A percentile compares a stretch with the other conserved stretches of the same genome.
Conservation (phyloP, 768 basidiomycete species). For the Lanmaoa rubissima region DNA sequence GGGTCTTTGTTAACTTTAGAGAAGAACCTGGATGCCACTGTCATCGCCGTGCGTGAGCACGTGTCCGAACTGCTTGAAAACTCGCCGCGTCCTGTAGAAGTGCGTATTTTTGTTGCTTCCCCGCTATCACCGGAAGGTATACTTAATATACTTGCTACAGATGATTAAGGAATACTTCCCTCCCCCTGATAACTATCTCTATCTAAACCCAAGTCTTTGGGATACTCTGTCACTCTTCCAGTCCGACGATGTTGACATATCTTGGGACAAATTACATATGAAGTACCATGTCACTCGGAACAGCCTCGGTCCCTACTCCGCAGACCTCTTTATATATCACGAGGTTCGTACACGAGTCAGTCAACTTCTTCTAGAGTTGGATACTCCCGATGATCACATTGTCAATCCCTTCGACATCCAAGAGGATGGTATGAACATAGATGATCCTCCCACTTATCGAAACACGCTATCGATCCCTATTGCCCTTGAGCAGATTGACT, state of each 20-base stretch:
- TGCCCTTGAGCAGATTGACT: conserved; percentile 47
- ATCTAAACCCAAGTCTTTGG: conserved; percentile 57
- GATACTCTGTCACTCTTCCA: conserved; percentile 43
- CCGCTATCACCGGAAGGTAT: neutral
- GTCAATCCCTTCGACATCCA: conserved; percentile 14
- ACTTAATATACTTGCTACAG: conserved; percentile 34
- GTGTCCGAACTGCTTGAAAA: conserved; percentile 60
- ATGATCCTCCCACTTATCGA: conserved; percentile 17
- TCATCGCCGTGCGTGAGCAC: conserved; percentile 73
- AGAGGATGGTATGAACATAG: conserved; percentile 30
- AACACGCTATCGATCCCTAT: conserved; percentile 31
- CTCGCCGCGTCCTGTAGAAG: conserved; percentile 67
- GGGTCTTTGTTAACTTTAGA: conserved; percentile 65
- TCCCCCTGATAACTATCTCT: conserved; percentile 53
- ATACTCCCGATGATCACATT: conserved; percentile 17
- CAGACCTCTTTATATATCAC: conserved; percentile 65
- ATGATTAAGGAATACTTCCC: conserved; percentile 54
- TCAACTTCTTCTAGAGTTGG: conserved; percentile 36
- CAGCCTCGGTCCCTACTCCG: conserved; percentile 71
- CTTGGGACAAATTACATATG: conserved; percentile 57
- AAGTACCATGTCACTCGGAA: conserved; percentile 60
- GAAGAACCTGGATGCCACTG: conserved; percentile 67
- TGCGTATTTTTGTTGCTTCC: conserved; percentile 25
- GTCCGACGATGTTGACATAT: conserved; percentile 41
- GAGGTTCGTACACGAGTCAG: conserved; percentile 55